phyloP scores from a whole-genome alignment of 371 early-diverging fungal species.

The Vittaforma corneae region DNA sequence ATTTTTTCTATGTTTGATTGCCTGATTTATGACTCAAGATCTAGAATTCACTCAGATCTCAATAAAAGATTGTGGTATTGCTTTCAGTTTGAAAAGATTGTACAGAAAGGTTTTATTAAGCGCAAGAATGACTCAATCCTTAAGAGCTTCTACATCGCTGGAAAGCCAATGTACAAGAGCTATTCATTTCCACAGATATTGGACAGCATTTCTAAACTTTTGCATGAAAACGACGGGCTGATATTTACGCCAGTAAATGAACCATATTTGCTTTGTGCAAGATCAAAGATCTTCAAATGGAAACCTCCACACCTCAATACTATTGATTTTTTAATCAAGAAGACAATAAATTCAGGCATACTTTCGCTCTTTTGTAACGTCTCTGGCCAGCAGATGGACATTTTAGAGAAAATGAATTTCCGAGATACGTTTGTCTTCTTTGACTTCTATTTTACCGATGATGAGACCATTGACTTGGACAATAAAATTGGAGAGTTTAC shows the following conservation, averaged over 20 bases:
- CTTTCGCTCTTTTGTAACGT: constrained; percentile 25
- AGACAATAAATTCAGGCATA: background rate
- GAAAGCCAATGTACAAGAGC: constrained; percentile 55
- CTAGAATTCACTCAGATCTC: constrained; percentile 22
- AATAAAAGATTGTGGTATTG: constrained; percentile 46
- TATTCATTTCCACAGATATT: constrained; percentile 55
- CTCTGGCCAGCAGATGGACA: constrained; percentile 17
- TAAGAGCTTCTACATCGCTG: constrained; percentile 17
- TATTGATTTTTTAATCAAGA: constrained; percentile 68
- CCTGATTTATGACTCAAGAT: constrained; percentile 41
- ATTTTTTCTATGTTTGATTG: constrained; percentile 53
- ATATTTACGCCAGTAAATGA: constrained; percentile 80
- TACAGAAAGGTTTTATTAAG: constrained; percentile 1
- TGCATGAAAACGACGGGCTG: constrained; percentile 83
- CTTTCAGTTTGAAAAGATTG: constrained; percentile 31
- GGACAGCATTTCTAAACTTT: constrained; percentile 58
- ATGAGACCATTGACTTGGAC: constrained; percentile 11
- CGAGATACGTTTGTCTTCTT: background rate
- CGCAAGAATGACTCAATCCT: background rate
- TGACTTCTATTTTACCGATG: constrained; percentile 13
- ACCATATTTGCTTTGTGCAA: constrained; percentile 72
- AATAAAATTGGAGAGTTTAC: constrained; percentile 56
- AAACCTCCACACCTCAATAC: constrained; percentile 91
- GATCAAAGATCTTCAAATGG: constrained; percentile 87
- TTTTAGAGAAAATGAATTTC: background rate